Evolutionary conservation across 306 rosid genomes (phyloP).

Genomic region (Arachis stenosperma): DNA sequence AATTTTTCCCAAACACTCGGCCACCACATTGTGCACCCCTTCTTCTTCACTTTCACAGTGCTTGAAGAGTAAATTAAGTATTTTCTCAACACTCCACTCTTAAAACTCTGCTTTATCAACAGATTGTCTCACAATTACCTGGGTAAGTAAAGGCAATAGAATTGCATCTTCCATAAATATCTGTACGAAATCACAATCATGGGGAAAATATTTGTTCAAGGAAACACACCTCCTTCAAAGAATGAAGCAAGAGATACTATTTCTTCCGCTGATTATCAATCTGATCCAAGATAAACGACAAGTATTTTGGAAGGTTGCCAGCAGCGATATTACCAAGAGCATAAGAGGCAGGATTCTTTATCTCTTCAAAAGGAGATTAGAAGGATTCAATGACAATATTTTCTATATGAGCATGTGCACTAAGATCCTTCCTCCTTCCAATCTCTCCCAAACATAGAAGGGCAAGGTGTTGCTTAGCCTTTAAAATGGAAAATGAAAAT

Average conservation of each 20-base stretch:
- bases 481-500: constrained; percentile 27
- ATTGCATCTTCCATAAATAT: constrained; percentile 9
- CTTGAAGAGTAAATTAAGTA: constrained; percentile 88
- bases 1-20: constrained; percentile 96
- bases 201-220: constrained; percentile 34
- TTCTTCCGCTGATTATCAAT: constrained; percentile 99
- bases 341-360: constrained; percentile 96
- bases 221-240: constrained; percentile 85
- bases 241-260: constrained; percentile 96
- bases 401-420: constrained; percentile 83
- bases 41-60: constrained; percentile 99
- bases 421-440: constrained; percentile 95
- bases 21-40: constrained; percentile 97
- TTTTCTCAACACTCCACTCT: constrained; percentile 96
- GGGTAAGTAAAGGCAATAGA: constrained; percentile 38
- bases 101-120: constrained; percentile 95
- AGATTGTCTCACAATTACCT: constrained; percentile 97
- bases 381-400: constrained; percentile 95
- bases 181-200: constrained; percentile 9
- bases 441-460: constrained; percentile 94
- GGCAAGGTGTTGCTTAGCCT: constrained; percentile 99
- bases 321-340: constrained; percentile 99
- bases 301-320: constrained; percentile 93
- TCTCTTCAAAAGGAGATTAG: constrained; percentile 99
- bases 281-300: constrained; percentile 97